Evolutionary conservation across 371 early-diverging fungal genomes (phyloP).

Genomic region (Circinella umbellata): DNA sequence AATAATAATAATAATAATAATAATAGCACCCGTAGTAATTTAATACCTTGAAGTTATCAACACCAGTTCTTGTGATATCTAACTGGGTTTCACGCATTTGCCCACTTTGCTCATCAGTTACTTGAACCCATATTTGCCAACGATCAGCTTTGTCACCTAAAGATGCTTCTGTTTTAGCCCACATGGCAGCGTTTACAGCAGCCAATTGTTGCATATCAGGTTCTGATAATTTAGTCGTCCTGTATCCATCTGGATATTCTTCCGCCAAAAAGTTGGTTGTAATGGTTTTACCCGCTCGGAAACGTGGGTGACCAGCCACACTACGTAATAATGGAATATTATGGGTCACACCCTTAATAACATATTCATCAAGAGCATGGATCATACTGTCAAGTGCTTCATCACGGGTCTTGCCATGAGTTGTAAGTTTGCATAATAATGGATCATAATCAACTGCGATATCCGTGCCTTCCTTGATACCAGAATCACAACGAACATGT

Average conservation of each 20-base stretch:
- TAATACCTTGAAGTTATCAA: constrained; percentile 36
- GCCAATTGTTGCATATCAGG: constrained; percentile 62
- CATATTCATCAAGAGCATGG: constrained; percentile 86
- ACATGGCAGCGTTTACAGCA: constrained; percentile 68
- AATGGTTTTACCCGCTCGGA: constrained; percentile 72
- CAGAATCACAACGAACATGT: constrained; percentile 45
- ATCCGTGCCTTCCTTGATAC: constrained; percentile 76
- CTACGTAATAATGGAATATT: constrained; percentile 93
- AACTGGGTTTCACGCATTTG: constrained; percentile 32
- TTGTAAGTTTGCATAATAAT: constrained; percentile 88
- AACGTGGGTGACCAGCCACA: constrained; percentile 81
- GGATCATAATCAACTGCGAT: constrained; percentile 88
- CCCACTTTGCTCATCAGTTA: constrained; percentile 58
- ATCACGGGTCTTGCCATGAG: constrained; percentile 80
- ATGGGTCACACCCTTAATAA: constrained; percentile 94
- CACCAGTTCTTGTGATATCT: constrained; percentile 15
- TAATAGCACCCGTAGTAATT: neutral
- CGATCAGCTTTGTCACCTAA: constrained; percentile 18
- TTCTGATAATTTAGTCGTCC: constrained; percentile 65
- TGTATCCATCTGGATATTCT: constrained; percentile 92
- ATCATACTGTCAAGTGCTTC: constrained; percentile 81
- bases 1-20: neutral
- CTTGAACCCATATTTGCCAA: constrained; percentile 64
- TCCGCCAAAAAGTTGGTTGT: constrained; percentile 91
- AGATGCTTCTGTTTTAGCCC: constrained; percentile 68